A percentile compares a stretch with the other conserved stretches of the same genome.
Conservation (phyloP, 805 yeast species). For the Teunomyces atbi region DNA sequence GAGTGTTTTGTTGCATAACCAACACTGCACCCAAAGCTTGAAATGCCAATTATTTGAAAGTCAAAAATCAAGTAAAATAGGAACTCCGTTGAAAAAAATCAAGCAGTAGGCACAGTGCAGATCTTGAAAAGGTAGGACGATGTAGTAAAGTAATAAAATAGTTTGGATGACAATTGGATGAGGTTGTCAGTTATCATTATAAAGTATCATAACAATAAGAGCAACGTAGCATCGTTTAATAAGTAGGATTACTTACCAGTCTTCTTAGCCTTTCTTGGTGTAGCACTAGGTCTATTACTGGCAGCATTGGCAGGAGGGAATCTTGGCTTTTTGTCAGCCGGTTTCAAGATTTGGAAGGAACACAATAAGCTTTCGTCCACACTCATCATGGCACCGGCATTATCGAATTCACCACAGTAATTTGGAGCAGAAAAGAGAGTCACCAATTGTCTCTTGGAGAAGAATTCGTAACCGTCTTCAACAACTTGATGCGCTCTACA, state of each 20-base stretch:
- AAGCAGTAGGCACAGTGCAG: background rate
- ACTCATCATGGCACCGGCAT: conserved; percentile 99
- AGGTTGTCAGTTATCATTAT: background rate
- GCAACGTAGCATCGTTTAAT: background rate
- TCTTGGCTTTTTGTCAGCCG: conserved; percentile 93
- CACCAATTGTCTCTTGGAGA: conserved; percentile 92
- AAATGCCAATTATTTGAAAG: background rate
- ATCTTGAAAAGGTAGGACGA: background rate
- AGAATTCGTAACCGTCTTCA: conserved; percentile 98
- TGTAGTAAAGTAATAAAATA: background rate
- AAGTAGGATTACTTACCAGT: conserved; percentile 38
- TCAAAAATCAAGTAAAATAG: background rate
- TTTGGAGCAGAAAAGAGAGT: conserved; percentile 96
- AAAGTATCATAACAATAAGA: conserved; percentile 1
- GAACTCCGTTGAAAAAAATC: background rate
- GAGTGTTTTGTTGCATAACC: background rate
- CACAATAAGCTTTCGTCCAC: conserved; percentile 95
- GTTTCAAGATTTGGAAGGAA: conserved; percentile 94
- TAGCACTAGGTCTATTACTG: conserved; percentile 52
- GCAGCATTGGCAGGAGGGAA: conserved; percentile 45
- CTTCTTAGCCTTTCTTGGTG: conserved; percentile 59
- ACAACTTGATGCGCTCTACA: conserved; percentile 99
- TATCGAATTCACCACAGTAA: conserved; percentile 98
- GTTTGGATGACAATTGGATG: conserved; percentile 1
- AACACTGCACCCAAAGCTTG: background rate